Conservation (phyloP, 139 green algal species). For the Ettlia oleoabundans region DNA sequence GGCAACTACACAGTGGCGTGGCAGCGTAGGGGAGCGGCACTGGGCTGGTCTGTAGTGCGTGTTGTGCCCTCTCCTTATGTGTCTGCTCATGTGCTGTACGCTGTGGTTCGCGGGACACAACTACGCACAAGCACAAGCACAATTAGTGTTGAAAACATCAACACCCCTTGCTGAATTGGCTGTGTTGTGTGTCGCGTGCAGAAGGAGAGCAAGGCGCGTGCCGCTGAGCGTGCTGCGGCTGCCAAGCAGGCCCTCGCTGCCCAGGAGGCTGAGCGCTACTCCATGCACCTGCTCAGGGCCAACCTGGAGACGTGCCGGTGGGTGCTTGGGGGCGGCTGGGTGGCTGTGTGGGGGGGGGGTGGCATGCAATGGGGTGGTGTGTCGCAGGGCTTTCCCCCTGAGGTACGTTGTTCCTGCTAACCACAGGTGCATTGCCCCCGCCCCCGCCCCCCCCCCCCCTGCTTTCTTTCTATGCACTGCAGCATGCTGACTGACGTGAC, state of each 20-base stretch:
- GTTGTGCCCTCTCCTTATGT: background rate
- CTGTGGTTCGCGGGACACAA: too few relatives aligned
- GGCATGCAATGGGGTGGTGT: background rate
- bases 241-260: slow-evolving; percentile 36
- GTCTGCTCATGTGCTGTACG: too few relatives aligned
- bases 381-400: background rate
- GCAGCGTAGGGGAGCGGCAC: background rate
- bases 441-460: background rate
- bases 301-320: slow-evolving; percentile 62
- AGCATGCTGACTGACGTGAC: slow-evolving; percentile 57
- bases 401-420: background rate
- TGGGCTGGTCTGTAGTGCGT: background rate
- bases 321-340: background rate
- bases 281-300: slow-evolving; percentile 36
- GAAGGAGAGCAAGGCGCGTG: slow-evolving; percentile 19
- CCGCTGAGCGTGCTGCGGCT: background rate
- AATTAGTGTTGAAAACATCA: background rate
- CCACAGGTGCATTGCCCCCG: too few relatives aligned
- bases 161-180: background rate
- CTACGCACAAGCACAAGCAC: too few relatives aligned
- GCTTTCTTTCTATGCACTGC: too few relatives aligned
- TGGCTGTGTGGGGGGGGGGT: background rate
- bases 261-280: slow-evolving; percentile 34
- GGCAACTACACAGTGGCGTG: background rate
- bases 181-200: background rate